Percentiles rank a stretch among this genome's conserved stretches.
Conservation (phyloP, 176 grass and related monocot species). For the Bolboschoenus planiculmis region DNA sequence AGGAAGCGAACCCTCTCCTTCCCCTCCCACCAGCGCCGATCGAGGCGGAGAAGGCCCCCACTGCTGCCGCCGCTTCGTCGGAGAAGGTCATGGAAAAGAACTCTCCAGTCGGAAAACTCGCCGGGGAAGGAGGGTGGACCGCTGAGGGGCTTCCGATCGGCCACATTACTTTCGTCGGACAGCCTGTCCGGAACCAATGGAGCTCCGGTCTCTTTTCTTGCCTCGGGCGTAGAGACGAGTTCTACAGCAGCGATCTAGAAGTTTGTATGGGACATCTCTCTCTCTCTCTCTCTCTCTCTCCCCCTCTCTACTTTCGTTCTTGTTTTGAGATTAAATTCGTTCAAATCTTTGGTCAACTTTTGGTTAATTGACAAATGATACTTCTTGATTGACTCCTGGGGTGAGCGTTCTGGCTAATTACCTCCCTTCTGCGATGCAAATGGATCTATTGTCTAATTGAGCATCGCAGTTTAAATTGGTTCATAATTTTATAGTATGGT, state of each 20-base stretch:
- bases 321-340: not conserved
- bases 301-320: not conserved
- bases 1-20: conserved; percentile 33
- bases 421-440: not conserved
- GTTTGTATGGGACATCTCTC: conserved; percentile 56
- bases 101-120: not conserved
- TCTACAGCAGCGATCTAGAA: conserved; percentile 97
- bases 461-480: not conserved
- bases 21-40: not conserved
- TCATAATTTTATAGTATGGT: not conserved
- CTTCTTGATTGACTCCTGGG: not conserved
- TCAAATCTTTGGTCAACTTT: not conserved
- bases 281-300: not conserved
- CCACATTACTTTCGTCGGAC: conserved; percentile 3
- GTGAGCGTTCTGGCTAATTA: not conserved
- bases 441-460: no score
- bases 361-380: not conserved
- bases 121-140: conserved; percentile 1
- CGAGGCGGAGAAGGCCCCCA: not conserved
- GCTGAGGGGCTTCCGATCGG: conserved; percentile 43
- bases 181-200: conserved; percentile 47
- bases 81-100: not conserved
- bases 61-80: not conserved
- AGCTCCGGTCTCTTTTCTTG: conserved; percentile 69
- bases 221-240: conserved; percentile 72